Conservation (phyloP, 1,284 basidiomycete genomes). For the Fomitopsis pinicola region DNA sequence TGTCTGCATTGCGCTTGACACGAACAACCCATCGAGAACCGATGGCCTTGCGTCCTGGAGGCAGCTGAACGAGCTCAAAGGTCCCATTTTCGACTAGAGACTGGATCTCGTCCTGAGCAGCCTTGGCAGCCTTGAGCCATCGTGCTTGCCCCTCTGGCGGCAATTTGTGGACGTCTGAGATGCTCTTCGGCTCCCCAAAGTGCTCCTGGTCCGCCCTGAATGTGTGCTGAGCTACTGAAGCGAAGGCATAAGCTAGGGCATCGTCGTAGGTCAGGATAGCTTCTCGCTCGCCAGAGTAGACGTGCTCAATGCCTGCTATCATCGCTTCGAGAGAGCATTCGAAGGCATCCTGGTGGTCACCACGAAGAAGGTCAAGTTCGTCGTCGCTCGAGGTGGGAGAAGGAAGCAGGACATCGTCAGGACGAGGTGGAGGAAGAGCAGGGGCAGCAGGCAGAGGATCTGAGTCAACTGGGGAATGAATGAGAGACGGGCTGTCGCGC, state of each 20-base stretch:
- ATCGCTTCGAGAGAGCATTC: conserved; percentile 5
- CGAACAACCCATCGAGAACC: conserved; percentile 32
- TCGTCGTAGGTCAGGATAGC: background rate
- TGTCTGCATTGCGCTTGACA: conserved; percentile 33
- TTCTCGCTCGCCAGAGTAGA: conserved; percentile 1
- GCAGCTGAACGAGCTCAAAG: no score
- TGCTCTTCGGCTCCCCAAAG: background rate
- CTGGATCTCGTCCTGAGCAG: conserved; percentile 7
- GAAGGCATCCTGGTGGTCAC: no score
- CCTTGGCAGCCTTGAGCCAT: conserved; percentile 9
- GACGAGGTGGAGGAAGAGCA: no score
- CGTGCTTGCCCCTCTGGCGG: background rate
- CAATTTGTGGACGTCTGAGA: conserved; percentile 1
- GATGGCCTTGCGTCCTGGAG: conserved; percentile 14
- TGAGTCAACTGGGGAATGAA: no score
- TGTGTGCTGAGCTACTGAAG: background rate
- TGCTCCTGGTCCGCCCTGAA: conserved; percentile 4
- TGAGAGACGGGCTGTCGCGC: no score
- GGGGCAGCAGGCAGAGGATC: no score
- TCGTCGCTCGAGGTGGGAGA: no score
- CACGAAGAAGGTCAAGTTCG: no score
- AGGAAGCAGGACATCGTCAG: no score
- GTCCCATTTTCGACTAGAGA: conserved; percentile 8
- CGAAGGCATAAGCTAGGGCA: conserved; percentile 2
- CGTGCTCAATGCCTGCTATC: conserved; percentile 7